phyloP scores from a whole-genome alignment of 257 asterid species.

The Nicotiana tomentosiformis region DNA sequence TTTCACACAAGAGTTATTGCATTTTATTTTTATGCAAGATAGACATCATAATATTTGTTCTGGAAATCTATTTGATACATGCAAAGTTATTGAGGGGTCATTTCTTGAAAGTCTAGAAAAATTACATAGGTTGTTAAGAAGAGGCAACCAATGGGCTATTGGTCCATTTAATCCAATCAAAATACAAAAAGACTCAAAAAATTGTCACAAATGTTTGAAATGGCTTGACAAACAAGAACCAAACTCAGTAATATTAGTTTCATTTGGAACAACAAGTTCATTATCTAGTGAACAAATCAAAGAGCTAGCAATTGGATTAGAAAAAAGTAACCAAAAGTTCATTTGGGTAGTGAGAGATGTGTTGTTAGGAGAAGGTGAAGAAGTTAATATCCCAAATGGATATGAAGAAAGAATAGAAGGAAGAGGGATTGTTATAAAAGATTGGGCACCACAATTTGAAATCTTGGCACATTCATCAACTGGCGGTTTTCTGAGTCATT shows the following conservation, averaged over 20 bases:
- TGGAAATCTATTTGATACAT: background rate
- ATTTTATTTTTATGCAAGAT: background rate
- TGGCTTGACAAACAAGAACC: conserved; percentile 3
- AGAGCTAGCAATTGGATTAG: background rate
- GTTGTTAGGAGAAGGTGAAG: background rate
- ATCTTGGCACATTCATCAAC: background rate
- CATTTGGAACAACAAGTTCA: background rate
- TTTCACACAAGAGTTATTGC: background rate
- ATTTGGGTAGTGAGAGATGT: conserved; percentile 3
- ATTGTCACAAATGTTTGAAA: background rate
- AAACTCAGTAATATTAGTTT: background rate
- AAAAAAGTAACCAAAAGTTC: background rate
- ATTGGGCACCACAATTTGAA: conserved; percentile 3
- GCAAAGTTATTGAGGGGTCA: background rate
- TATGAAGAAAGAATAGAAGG: conserved; percentile 3
- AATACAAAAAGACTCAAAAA: background rate
- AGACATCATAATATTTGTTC: background rate
- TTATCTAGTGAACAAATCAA: background rate
- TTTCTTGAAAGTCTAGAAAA: background rate
- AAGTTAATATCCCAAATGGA: background rate
- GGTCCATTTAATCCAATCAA: conserved; percentile 4
- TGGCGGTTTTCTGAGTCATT: background rate
- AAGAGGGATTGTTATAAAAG: background rate
- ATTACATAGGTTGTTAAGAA: background rate
- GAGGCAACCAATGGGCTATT: background rate